phyloP scores from a whole-genome alignment of 257 asterid species.

The Eustoma russellianum region DNA sequence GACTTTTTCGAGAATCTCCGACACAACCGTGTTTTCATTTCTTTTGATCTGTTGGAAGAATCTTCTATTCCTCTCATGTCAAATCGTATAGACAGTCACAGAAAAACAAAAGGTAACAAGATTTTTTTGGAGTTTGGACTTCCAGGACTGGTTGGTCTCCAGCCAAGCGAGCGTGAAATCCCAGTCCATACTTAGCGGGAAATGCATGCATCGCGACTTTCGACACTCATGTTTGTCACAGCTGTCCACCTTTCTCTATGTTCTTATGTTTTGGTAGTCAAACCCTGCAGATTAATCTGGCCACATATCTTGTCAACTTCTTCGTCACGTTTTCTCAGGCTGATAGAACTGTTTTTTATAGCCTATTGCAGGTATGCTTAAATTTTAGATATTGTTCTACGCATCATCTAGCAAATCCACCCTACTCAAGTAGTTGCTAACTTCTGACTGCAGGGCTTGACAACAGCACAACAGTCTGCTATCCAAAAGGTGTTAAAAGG shows the following conservation, averaged over 20 bases:
- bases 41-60: too few species aligned
- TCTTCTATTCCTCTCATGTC: too few species aligned
- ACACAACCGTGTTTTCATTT: too few species aligned
- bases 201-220: too few species aligned
- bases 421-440: neutral
- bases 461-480: constrained; percentile 21
- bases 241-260: neutral
- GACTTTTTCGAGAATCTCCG: neutral
- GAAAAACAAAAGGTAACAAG: too few species aligned
- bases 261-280: neutral
- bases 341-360: constrained; percentile 41
- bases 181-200: too few species aligned
- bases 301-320: constrained; percentile 48
- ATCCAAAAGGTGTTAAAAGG: constrained; percentile 17
- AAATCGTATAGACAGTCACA: too few species aligned
- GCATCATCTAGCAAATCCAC: neutral
- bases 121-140: too few species aligned
- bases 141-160: too few species aligned
- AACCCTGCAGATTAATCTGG: constrained; percentile 61
- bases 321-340: constrained; percentile 48
- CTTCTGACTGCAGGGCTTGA: constrained; percentile 51
- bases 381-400: constrained; percentile 1
- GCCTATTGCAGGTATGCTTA: constrained; percentile 62
- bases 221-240: neutral
- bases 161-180: too few species aligned